Base-by-base conservation (phyloP, 116 monocot species). In the Posidonia oceanica region DNA sequence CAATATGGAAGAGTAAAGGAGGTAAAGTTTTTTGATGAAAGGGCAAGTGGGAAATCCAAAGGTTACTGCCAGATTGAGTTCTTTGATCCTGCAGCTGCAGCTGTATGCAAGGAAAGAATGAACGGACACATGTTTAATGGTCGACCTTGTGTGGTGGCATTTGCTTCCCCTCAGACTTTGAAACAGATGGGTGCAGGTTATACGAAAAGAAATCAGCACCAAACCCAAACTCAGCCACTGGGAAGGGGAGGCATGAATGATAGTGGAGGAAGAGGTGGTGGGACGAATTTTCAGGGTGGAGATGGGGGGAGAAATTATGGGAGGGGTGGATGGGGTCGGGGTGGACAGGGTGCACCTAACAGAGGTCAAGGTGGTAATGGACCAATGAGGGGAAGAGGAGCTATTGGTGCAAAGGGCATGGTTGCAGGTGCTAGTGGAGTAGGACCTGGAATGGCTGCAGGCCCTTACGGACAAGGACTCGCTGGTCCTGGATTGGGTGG, bases 21-120 rank as follows among this genome's bases (percentile, higher is more conserved):
- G 68, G 69, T 88, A 18, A 85, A 75, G 61, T 88, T 91, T 76
- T 91, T 83, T 23, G 91, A 87, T 58, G 91, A 88, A 77, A 79
- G 77, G 67, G 88, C 91, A 4, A 91, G 87, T 63, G 87, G 83
- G 56, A 91, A 88, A 54, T 91, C 88, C 16, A 91, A 85, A 52
- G 91, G 87, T 5, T 91, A 88, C 53, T 85, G 85, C 59, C 88
- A 91, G 73, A 85, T 85, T 14, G 88, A 91, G 58, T 91, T 91
- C 67, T 85, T 68, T 63, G 91, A 91, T 71, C 66, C 80, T 21
- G 52, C 44, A 3, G 82, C 77, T 3, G 87, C 91, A 2, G 55
- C 87, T 1, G 80, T 83, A 2, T 91, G 87, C 38, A 87, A 85
- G 70, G 91, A 91, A 62, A 80, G 84, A 36, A 87, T 91, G 87